Evolutionary conservation across 345 rosid genomes (phyloP), one percentile per base, ranked within the genome.

Genomic region (Kernera saxatilis): DNA sequence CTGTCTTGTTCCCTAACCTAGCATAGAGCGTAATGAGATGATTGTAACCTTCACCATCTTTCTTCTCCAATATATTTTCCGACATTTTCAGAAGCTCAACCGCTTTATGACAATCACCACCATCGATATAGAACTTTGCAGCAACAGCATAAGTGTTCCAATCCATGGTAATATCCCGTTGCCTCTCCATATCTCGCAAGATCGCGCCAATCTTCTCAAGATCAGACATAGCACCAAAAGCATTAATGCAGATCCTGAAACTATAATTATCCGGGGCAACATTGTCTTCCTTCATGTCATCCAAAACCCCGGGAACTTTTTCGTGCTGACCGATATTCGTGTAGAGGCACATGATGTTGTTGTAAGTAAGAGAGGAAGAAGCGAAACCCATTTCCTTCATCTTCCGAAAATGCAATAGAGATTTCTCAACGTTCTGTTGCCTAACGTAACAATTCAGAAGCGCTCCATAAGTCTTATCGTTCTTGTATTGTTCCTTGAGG

Each of bases 81-180:
- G 96, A 72, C 72, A 82, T 82, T 59, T 76, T 85, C 74, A 93
- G 73, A 33, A 81, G 74, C 69, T 70, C 79, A 15, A 77, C 8
- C 2, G 94, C 98, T 78, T 77, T 86, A 26, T 69, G 78, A 12
- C 25, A 18, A 25, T 76, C 79, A 37, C 85, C 85, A 14, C 82
- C 82, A 72, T 84, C 86, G 30, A 86, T 87, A 74, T 85, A 93
- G 32, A 86, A 78, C 75, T 83, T 86, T 0, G 94, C 96, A 70
- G 78, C 94, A 44, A 83, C 87, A 19, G 91, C 80, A n/a, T 87
- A 88, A 0, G 98, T 85, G 74, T 80, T 91, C 98, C 98, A 90
- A 67, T 90, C 94, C 85, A 90, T 69, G 19, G 73, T 75, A 71
- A 88, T 80, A 65, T 71, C 69, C 9, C 73, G 70, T 30, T 81